phyloP scores from a whole-genome alignment of 495 filamentous ascomycete genomes.

The Penicillium cinerascens region DNA sequence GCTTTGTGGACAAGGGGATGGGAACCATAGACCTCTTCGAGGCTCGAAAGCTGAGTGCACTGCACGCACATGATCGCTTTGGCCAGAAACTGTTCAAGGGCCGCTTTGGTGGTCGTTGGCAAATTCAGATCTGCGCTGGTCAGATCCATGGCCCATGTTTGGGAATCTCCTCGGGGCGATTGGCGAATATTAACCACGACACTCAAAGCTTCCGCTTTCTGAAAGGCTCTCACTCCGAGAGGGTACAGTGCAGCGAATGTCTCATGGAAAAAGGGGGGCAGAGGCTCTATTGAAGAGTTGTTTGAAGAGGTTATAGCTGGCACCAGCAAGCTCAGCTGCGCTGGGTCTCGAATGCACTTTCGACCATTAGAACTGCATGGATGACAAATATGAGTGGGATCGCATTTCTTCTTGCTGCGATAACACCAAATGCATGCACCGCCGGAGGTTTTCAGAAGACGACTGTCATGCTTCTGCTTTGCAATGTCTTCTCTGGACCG shows the following conservation, averaged over 20 bases:
- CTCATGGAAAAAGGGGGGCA: conserved; percentile 1
- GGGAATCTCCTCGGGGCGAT: background rate
- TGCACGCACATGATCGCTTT: background rate
- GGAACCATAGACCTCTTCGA: background rate
- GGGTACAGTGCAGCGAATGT: background rate
- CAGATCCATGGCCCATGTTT: background rate
- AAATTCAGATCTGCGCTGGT: background rate
- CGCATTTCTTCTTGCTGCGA: conserved; percentile 28
- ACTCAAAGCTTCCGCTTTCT: background rate
- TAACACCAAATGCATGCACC: conserved; percentile 29
- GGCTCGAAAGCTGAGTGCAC: background rate
- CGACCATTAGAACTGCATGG: conserved; percentile 8
- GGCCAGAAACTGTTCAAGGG: background rate
- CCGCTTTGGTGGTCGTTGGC: background rate
- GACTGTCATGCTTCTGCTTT: conserved; percentile 13
- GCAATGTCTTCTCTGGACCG: conserved; percentile 11
- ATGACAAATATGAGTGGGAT: conserved; percentile 13
- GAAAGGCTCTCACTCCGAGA: background rate
- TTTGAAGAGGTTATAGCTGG: background rate
- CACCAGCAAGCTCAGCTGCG: conserved; percentile 7
- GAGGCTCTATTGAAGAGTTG: background rate
- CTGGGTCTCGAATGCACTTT: conserved; percentile 19
- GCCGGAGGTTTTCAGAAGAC: conserved; percentile 17
- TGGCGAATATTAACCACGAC: background rate
- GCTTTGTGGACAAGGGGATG: conserved; percentile 12